These are phyloP conservation scores for Asterella californica DNA, from an alignment of 225 moss, liverwort and hornwort genomes.

Conservation along the genomic window DNA sequence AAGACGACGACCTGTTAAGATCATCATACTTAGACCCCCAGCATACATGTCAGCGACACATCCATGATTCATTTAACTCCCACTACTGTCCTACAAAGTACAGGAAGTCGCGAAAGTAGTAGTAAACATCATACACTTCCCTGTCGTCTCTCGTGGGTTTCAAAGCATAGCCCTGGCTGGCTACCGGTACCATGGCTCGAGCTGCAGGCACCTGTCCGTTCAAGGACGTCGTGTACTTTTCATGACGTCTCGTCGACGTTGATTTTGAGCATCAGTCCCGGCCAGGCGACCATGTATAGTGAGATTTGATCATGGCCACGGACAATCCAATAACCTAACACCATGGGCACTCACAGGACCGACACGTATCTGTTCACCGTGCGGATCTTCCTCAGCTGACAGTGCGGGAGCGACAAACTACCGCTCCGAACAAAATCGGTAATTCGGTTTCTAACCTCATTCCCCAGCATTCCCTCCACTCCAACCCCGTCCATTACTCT, in stretches of 20 bases:
- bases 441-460: background rate
- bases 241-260: background rate
- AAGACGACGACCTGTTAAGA: background rate
- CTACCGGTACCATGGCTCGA: background rate
- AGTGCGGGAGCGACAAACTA: background rate
- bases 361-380: background rate
- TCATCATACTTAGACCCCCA: background rate
- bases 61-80: background rate
- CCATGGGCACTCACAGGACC: background rate
- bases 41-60: background rate
- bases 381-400: background rate
- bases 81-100: background rate
- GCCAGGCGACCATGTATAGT: too few relatives aligned
- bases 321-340: too few relatives aligned
- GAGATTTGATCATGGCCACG: background rate
- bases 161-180: slow-evolving; percentile 3
- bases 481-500: too few relatives aligned
- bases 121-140: slow-evolving; percentile 4
- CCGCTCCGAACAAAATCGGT: background rate
- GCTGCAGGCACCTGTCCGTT: background rate
- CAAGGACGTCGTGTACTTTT: background rate
- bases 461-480: background rate
- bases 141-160: background rate
- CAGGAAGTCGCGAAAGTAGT: background rate
- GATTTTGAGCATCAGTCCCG: background rate